Evolutionary conservation across 1,139 yeast species (phyloP).

Genomic region (Debaryomyces sp.): DNA sequence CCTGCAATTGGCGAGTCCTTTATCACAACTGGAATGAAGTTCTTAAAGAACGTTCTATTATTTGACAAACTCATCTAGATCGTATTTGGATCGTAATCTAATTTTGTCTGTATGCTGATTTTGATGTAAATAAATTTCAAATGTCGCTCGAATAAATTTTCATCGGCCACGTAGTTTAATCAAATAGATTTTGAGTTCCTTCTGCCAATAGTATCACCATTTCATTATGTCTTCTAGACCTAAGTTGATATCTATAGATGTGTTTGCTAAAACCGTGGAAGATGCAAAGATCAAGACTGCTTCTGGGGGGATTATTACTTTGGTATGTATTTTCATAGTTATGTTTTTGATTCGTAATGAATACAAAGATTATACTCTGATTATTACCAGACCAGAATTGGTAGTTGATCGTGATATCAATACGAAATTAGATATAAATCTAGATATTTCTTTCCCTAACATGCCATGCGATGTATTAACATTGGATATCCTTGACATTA

Average conservation of each 20-base stretch:
- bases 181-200: background rate
- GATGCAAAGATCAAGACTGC: slow-evolving; percentile 89
- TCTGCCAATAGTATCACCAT: background rate
- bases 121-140: slow-evolving; percentile 2
- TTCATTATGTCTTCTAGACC: slow-evolving; percentile 39
- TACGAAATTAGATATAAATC: slow-evolving; percentile 70
- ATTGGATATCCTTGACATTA: slow-evolving; percentile 66
- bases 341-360: slow-evolving; percentile 69
- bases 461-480: slow-evolving; percentile 74
- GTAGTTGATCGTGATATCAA: slow-evolving; percentile 87
- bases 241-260: slow-evolving; percentile 71
- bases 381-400: slow-evolving; percentile 76
- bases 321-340: slow-evolving; percentile 66
- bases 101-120: background rate
- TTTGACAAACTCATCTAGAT: slow-evolving; percentile 11
- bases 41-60: slow-evolving; percentile 26
- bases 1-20: slow-evolving; percentile 34
- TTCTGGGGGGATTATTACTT: slow-evolving; percentile 86
- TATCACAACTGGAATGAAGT: slow-evolving; percentile 22
- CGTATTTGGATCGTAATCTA: background rate
- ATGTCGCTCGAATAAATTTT: slow-evolving; percentile 8
- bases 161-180: slow-evolving; percentile 3
- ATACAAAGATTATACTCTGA: slow-evolving; percentile 69
- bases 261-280: slow-evolving; percentile 91
- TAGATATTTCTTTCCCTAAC: slow-evolving; percentile 81